Base-by-base conservation (phyloP, 345 rosid genomes). In the Lagerstroemia speciosa region DNA sequence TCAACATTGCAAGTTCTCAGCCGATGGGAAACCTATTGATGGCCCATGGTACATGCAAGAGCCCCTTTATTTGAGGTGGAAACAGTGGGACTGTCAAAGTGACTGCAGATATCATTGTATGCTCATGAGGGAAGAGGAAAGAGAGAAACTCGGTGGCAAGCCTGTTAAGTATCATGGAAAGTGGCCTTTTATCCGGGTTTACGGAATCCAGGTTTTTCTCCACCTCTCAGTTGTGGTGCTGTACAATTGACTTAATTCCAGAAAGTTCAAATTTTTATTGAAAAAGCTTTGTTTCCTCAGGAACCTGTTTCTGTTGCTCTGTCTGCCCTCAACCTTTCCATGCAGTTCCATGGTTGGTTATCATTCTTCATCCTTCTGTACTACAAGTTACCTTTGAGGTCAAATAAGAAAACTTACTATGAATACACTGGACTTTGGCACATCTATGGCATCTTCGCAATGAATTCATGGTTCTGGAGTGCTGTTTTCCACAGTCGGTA, bases 41-140 rank as follows among this genome's bases (percentile, higher is more conserved):
- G 97, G 89, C 26, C 90, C 95, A 0, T 90, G 98, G 93, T 93
- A 93, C 69, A 75, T 87, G 69, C 95, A 93, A 76, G 97, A 93
- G 71, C 97, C 98, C 9, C 93, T 92, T 40, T 92, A 90, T 70
- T 71, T 86, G 41, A 73, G 72, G 69, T 92, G 98, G 97, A 92
- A 88, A 79, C 95, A 90, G 34, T 92, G 97, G 98, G 93, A 79
- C 69, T 82, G 85, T 67, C 77, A 10, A 40, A 75, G 77, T 71
- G 85, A 82, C 41, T 82, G 85, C 50, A 73, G 70, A 48, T 73
- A 67, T 53, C 67, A 67, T 77, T 26, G 98, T 68, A 93, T 93
- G 98, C 82, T 89, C 78, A 68, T 80, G 53, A 87, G 96, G 80
- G 94, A 87, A 83, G 87, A 86, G 78, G 92, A 90, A 73, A 83